Evolutionary conservation across 2,329 filamentous ascomycete genomes (phyloP).

Genomic region (Ophiostoma populinum): DNA sequence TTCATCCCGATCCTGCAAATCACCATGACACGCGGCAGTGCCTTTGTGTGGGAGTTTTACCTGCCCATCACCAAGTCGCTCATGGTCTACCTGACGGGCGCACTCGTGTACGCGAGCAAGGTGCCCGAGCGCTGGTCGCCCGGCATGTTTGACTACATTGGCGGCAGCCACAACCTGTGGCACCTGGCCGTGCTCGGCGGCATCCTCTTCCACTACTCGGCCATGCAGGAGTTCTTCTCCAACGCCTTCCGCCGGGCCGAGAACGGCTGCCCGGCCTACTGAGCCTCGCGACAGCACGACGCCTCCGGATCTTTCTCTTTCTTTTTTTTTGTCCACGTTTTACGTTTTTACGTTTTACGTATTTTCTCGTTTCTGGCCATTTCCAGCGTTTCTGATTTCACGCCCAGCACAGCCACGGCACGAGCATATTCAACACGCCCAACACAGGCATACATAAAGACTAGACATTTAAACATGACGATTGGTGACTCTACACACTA

Average conservation of each 20-base stretch:
- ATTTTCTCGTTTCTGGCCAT: background rate
- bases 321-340: background rate
- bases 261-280: conserved; percentile 38
- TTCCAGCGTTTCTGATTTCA: no score
- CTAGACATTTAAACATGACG: no score
- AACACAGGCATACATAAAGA: no score
- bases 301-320: background rate
- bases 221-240: conserved; percentile 90
- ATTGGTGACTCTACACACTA: no score
- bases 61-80: conserved; percentile 72
- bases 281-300: background rate
- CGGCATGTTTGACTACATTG: conserved; percentile 86
- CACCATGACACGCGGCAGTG: conserved; percentile 55
- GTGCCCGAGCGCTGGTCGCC: conserved; percentile 86
- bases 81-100: conserved; percentile 69
- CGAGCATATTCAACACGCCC: no score
- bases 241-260: conserved; percentile 54
- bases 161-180: conserved; percentile 95
- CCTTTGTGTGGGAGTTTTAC: conserved; percentile 80
- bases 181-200: conserved; percentile 86
- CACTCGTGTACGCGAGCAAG: conserved; percentile 77
- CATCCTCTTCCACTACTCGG: conserved; percentile 91
- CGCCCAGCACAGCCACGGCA: no score
- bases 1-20: conserved; percentile 82
- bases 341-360: no score